Evolutionary conservation across 1,139 yeast species (phyloP), one percentile per base, ranked within the genome.

Genomic region (Taphrina deformans): DNA sequence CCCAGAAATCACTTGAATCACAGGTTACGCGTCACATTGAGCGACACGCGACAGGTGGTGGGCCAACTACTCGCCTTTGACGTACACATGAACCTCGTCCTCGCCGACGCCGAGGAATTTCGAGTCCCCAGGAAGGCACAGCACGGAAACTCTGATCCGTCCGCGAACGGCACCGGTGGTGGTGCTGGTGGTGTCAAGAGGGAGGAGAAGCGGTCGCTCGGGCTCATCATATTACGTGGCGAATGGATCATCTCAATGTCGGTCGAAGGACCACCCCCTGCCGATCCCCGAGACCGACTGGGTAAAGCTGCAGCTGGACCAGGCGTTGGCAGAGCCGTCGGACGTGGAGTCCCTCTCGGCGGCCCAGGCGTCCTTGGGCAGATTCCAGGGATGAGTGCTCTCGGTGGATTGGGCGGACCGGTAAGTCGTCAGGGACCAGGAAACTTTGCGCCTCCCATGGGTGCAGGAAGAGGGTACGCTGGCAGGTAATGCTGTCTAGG

Each of bases 41-140:
- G 84, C 26, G 97, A 92, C 76, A 86, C 88, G 12, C 81, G 96
- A 58, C 85, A 84, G 62, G 84, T 88, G 70, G 79, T 86, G 10
- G 99, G 99, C 1, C 86, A 87, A 68, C 80, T 93, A 65, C 77
- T 92, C 69, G 93, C 98, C 2, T 93, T 90, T 74, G 98, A 93
- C 75, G 87, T 58, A 18, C 66, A 61, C 41, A 86, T 92, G 86
- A 93, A 93, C 75, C 75, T 93, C 52, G 97, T 93, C 16, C 78
- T 93, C 48, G 82, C 89, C 16, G 96, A 92, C 70, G 84, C 96
- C 55, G 92, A 89, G 72, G 99, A 93, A 73, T 85, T 85, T 71
- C 81, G 97, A 29, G 40, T 62, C 24, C 56, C 55, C 40, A 52
- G 50, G 31, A 55, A 55, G 12, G 55, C 50, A 16, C 44, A 27